Evolutionary conservation across 352 stramenopile species (phyloP), one percentile per base, ranked within the genome.

Genomic region (Pythium dissimile): DNA sequence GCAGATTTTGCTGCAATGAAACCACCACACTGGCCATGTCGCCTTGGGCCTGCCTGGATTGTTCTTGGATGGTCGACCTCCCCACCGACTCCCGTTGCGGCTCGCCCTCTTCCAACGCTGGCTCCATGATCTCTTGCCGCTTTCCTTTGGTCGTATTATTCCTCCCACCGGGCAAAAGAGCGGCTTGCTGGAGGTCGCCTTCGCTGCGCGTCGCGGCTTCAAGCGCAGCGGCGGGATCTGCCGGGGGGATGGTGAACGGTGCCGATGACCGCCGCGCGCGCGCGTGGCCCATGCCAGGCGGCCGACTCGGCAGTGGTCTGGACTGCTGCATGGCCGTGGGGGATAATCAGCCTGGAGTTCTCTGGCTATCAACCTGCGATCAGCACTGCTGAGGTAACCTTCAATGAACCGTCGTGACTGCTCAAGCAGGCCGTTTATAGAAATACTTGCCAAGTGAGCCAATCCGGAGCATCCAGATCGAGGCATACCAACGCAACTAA

Each of bases 1-100:
- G 51, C 7, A 83, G 27, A 35, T 87, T 90, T 13, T 83, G 69
- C 31, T 84, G 77, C 23, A 89, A 37, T 15, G 69, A 46, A 3
- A 62, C 21, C 18, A 83, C 64, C 2, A 68, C 49, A 0, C 54
- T 32, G 21, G 39, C 51, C 24, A 65, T 60, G 27, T 89, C 79
- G 39, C 32, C 50, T 18, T 67, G 46, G 20, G 60, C 72, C 10
- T 62, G 57, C 47, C 64, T 66, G 26, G 68, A 59, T 2, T 64
- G 34, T 6, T 60, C 53, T 6, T 59, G 55, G 6, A 67, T 49
- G 5, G 69, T 57, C 0, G 47, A 54, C 28, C 82, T 69, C 13
- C 79, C 2, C 11, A 28, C 27, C 5, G 34, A 57, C 8, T 59
- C 54, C 12, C 20, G 18, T 8, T 34, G 23, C 20, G 13, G 18